A percentile compares a stretch with the other conserved stretches of the same genome.
Conservation (phyloP, 805 yeast species). For the Kodamaea kaohsiungensis region DNA sequence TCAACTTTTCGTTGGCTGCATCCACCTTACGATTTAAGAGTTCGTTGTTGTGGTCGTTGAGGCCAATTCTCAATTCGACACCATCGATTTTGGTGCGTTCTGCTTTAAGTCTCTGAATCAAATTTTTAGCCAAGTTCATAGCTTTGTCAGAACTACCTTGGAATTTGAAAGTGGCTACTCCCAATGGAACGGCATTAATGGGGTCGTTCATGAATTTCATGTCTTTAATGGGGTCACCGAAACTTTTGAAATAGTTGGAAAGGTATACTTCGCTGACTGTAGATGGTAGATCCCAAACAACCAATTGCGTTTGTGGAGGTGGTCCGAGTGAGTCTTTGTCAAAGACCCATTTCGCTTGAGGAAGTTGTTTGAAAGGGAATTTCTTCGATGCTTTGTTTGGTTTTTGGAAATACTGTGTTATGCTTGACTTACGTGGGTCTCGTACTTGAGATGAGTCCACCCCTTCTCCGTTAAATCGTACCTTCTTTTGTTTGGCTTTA, state of each 20-base stretch:
- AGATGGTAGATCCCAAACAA: slow-evolving; percentile 66
- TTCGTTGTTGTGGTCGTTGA: slow-evolving; percentile 48
- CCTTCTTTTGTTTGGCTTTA: slow-evolving; percentile 38
- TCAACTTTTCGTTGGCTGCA: slow-evolving; percentile 31
- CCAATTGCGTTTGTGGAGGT: slow-evolving; percentile 67
- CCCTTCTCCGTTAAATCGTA: slow-evolving; percentile 37
- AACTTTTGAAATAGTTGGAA: slow-evolving; percentile 55
- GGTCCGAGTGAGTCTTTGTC: slow-evolving; percentile 77
- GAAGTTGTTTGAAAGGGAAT: slow-evolving; percentile 44
- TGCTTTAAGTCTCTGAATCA: slow-evolving; percentile 26
- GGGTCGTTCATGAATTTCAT: slow-evolving; percentile 68
- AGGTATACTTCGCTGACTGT: slow-evolving; percentile 48
- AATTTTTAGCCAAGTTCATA: slow-evolving; percentile 33
- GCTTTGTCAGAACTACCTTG: slow-evolving; percentile 55
- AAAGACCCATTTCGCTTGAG: slow-evolving; percentile 46
- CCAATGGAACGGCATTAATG: slow-evolving; percentile 74
- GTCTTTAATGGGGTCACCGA: slow-evolving; percentile 61
- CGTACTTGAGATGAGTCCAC: slow-evolving; percentile 14
- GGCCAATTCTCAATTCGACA: slow-evolving; percentile 49
- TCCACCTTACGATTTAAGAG: slow-evolving; percentile 38
- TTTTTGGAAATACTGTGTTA: slow-evolving; percentile 33
- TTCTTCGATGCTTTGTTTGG: slow-evolving; percentile 42
- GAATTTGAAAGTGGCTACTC: slow-evolving; percentile 64
- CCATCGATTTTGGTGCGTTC: slow-evolving; percentile 51
- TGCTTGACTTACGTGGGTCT: slow-evolving; percentile 46